Base-by-base conservation (phyloP, 352 stramenopile species). In the Globisporangium mamillatum region DNA sequence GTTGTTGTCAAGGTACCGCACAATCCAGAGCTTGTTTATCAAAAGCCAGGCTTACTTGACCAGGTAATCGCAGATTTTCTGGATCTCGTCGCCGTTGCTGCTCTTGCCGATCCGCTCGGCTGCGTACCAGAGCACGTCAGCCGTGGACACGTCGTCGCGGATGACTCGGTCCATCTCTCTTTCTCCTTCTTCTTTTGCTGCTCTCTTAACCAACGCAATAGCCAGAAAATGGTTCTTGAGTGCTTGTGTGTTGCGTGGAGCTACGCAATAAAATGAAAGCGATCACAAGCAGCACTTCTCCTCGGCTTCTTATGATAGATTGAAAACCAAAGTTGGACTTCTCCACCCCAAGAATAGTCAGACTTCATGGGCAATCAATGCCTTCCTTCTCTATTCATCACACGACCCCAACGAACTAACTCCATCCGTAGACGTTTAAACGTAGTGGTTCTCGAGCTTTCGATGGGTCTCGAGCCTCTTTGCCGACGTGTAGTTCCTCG, bases 31-130 rank as follows among this genome's bases (percentile, higher is more conserved):
- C 41, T 9, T 22, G 41, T 16, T 9, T 22, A 50, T 50, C 41
- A 50, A 50, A 22, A 20, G 41, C 16, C 41, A 50, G 16, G 54
- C 74, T 16, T 70, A 91, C 82, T 74, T 85, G 69, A 88, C 69
- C 29, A 91, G 69, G 48, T 91, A 90, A 55, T 89, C 79, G 69
- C 73, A 81, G 53, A 89, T 88, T 6, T 71, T 70, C 44, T 86
- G 75, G 58, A 91, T 73, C 46, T 90, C 73, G 4, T 84, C 72
- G 24, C 75, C 68, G 50, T 76, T 84, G 60, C 61, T 69, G 12
- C 69, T 65, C 66, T 89, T 90, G 50, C 78, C 81, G 44, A 90
- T 90, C 7, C 79, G 72, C 64, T 84, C 69, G 6, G 81, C 83
- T 0, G 83, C 79, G n/a, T 68, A 70, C 80, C 79, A 88, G 12